Evolutionary conservation across 495 filamentous ascomycete genomes (phyloP), one percentile per base, ranked within the genome.

Genomic region (Talaromyces borbonicus): DNA sequence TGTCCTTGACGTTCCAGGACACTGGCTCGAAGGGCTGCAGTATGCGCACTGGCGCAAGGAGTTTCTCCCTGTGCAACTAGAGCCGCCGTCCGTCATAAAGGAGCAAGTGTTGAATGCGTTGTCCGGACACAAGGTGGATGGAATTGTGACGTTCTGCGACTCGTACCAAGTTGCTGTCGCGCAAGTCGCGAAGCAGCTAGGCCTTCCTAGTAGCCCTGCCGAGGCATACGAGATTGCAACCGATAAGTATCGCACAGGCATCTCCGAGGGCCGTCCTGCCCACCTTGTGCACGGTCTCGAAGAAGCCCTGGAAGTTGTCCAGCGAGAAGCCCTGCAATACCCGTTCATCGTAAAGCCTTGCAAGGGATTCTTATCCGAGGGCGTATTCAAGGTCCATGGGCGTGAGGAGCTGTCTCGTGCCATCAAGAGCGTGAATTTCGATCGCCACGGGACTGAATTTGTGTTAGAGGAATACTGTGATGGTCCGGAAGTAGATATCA

Each of bases 401-500:
- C 32, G 38, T 8, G 44, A 37, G 0, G 57, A 63, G 47, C 51
- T 73, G 5, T 26, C 31, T 5, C 37, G 54, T 39, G 55, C 41
- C 45, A 39, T 25, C 38, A 9, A 33, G 12, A 18, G 20, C 7
- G 26, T 36, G 3, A 24, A 37, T 8, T 38, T 37, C 29, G n/a
- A n/a, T n/a, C n/a, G n/a, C n/a, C n/a, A n/a, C n/a, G 48, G 48
- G 9, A 11, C 40, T 6, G 49, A 49, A 11, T 52, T 58, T 8
- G 44, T 60, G 60, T 26, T 62, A 5, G 59, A 62, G 41, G 14
- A 31, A 30, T 71, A 55, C 41, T 40, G 58, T 20, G 56, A 55
- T 24, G 68, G 74, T 0, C 74, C 74, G 0, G 74, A 78, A 50
- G 67, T 78, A 11, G 74, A 78, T 46, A 67, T 58, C 41, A 78